phyloP scores from a whole-genome alignment of 768 basidiomycete species.

The Boletellus emodensis region DNA sequence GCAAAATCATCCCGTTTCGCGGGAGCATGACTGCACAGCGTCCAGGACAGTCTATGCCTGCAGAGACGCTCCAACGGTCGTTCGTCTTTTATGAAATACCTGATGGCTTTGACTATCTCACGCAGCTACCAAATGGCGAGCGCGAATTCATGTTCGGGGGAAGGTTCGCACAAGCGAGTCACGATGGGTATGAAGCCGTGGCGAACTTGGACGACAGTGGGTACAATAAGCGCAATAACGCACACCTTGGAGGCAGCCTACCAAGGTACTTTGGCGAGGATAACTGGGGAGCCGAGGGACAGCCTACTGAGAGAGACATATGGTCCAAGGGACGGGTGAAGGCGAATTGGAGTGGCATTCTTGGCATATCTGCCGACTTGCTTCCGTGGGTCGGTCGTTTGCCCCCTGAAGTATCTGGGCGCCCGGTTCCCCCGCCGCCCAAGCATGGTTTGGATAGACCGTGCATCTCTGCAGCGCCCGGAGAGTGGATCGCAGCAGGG shows the following conservation, averaged over 20 bases:
- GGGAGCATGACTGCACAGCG: constrained; percentile 64
- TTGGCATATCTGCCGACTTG: constrained; percentile 59
- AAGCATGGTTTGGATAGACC: neutral
- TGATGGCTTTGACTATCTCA: constrained; percentile 60
- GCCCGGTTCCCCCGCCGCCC: constrained; percentile 22
- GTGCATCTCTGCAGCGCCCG: constrained; percentile 33
- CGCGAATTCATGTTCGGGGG: constrained; percentile 64
- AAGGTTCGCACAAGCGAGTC: constrained; percentile 39
- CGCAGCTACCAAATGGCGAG: constrained; percentile 47
- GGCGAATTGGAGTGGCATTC: constrained; percentile 59
- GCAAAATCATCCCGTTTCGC: constrained; percentile 59
- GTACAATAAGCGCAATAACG: constrained; percentile 27
- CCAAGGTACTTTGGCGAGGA: constrained; percentile 49
- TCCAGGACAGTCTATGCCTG: constrained; percentile 36
- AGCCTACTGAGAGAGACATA: constrained; percentile 11
- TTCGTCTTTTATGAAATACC: constrained; percentile 52
- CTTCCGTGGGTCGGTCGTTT: constrained; percentile 73
- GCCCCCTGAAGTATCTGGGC: constrained; percentile 44
- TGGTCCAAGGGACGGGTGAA: constrained; percentile 49
- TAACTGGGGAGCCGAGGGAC: constrained; percentile 39
- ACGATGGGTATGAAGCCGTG: constrained; percentile 31
- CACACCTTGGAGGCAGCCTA: constrained; percentile 44
- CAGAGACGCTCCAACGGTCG: constrained; percentile 43
- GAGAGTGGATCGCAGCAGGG: constrained; percentile 73
- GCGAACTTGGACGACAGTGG: constrained; percentile 38